Evolutionary conservation across 345 rosid genomes (phyloP), one percentile per base, ranked within the genome.

Genomic region (Bruguiera gymnorhiza): DNA sequence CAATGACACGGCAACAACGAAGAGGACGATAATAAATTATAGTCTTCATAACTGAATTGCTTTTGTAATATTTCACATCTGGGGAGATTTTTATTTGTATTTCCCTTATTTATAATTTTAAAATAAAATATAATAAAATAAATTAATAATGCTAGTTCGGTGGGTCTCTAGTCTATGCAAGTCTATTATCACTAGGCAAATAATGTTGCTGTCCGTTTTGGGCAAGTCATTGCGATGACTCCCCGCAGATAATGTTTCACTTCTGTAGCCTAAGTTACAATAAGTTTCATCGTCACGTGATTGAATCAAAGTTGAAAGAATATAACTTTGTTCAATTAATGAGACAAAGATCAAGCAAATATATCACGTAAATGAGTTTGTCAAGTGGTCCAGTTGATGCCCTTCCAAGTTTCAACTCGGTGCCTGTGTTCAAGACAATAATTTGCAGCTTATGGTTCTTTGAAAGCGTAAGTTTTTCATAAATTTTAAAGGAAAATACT

Each of bases 191-290:
- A 39, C 20, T 23, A 39, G 30, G 53, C 32, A 43, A 71, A 76
- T 78, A 60, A 79, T 77, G 58, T 55, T 36, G 58, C 9, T 66
- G 62, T 73, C 78, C 67, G 32, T 50, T 64, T 69, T 34, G 63
- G 76, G 53, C 78, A 67, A 81, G 77, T 83, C 82, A 73, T 62
- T 58, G 60, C 32, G 62, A 73, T 66, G 58, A 70, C 69, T 72
- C 66, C 58, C 65, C 37, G 13, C 59, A 54, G 83, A 83, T 82
- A 78, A 79, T 82, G 83, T 80, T 76, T 82, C 73, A 64, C 80
- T 68, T 65, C 48, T 70, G 50, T 66, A 65, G 36, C 63, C 51
- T 57, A 58, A 59, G 70, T 46, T 63, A 36, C 54, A 20, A 34
- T 6, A 1, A 8, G 18, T 21, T 72, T 66, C 54, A 56, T 75